Base-by-base conservation (phyloP, 2,329 filamentous ascomycete genomes). In the Fusarium incarnatum region DNA sequence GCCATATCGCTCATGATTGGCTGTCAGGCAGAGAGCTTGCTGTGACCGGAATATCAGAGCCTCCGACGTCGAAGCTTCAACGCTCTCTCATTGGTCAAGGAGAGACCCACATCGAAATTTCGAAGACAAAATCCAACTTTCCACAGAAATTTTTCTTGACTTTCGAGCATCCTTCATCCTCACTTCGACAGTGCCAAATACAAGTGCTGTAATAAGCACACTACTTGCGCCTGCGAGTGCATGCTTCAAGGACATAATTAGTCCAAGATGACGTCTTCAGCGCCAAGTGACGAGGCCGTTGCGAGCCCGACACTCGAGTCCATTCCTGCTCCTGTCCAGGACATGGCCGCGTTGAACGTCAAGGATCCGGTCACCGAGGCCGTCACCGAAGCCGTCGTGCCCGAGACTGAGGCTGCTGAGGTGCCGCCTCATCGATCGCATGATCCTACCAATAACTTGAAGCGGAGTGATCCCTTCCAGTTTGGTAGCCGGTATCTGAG, bases 401-500 rank as follows among this genome's bases (percentile, higher is more conserved):
- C 65, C 37, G 70, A 68, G 59, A 67, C 57, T 8, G 62, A 64
- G 52, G 56, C 66, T 64, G 47, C 48, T 48, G 52, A 76, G 56
- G 73, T 87, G 30, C 86, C 88, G 57, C 79, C 89, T 37, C 88
- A 92, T 75, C 89, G 90, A 71, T 93, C 91, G 23, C 91, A 94
- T 79, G 86, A 92, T 76, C 89, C 92, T 41, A 76, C 83, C 68
- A 82, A 91, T 79, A 96, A 94, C 79, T 85, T 92, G 82, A 98
- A 98, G 83, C 89, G 94, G 75, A 92, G 84, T 77, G 94, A 98
- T 77, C 96, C 96, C 20, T 99, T 98, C 81, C 92, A 97, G 81
- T 99, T 99, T 80, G 96, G 96, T 66, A 96, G 93, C 49, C 93
- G 95, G 64, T 92, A 88, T 76, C 88, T 99, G 54, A 89, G 92